Base-by-base conservation (phyloP, 257 asterid species). In the Primulina eburnea region DNA sequence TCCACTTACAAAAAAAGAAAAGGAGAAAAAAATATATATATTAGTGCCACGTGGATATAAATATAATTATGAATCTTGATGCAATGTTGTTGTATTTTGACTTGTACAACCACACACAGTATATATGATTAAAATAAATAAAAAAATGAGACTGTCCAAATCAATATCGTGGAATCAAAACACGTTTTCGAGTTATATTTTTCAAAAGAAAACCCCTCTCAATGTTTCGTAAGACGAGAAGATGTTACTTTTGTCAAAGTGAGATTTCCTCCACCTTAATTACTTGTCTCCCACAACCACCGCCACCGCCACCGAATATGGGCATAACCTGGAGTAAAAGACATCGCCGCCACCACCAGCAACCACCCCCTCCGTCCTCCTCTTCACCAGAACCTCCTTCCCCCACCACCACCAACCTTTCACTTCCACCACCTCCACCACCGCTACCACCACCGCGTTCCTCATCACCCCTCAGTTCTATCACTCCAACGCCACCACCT, bases 291-390 rank as follows among this genome's bases (percentile, higher is more conserved):
- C 16, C 56, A 32, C 33, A 14, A 14, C 71, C 60, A 28, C 61
- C 61, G 70, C 66, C 68, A 10, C 21, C 76, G 62, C 8, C 59
- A 10, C 20, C 67, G 5, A 21, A 28, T 52, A 87, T 88, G 97
- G 97, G 95, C 64, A 63, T 78, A 71, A 67, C 79, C 20, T 82
- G 75, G 80, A 88, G 97, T 71, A 90, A 88, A 81, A 71, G 91
- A 5, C 85, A 82, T 0, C 77, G 78, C n/a, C 80, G 17, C 5
- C 71, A 40, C 68, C 82, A 60, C 74, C 88, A 26, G 58, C 84
- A 38, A n/a, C 83, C 68, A 8, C 32, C 14, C 47, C 71, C 60
- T n/a, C 79, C 57, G 8, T 62, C 74, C 3, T 53, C 81, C 53
- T 60, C 75, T 43, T 69, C 77, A 12, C 60, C 79, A 52, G n/a